A percentile compares a stretch with the other conserved stretches of the same genome.
Evolutionary conservation across 2,329 filamentous ascomycete genomes (phyloP).

Genomic region (Lizonia empirigonia): DNA sequence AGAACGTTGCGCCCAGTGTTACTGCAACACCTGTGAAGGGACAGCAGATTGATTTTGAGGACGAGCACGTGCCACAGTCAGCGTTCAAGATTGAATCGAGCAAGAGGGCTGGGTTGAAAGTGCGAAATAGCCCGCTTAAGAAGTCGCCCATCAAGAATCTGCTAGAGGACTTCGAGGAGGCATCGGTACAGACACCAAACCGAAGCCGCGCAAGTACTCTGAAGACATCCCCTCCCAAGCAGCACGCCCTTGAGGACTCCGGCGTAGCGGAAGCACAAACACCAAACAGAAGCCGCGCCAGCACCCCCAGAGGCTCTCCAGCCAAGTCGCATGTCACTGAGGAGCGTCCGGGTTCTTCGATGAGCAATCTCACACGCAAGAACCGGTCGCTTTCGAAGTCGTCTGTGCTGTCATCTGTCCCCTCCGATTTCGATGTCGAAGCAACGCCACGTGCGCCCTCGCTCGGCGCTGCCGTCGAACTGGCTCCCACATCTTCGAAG

Average conservation of each 20-base stretch:
- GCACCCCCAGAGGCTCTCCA: slow-evolving; percentile 24
- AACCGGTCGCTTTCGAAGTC: slow-evolving; percentile 38
- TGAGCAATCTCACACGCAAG: slow-evolving; percentile 34
- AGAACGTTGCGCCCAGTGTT: slow-evolving; percentile 29
- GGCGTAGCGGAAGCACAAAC: neutral
- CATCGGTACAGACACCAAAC: slow-evolving; percentile 11
- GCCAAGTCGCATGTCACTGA: slow-evolving; percentile 18
- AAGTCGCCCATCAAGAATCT: slow-evolving; percentile 38
- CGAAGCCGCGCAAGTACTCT: slow-evolving; percentile 9
- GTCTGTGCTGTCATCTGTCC: slow-evolving; percentile 29
- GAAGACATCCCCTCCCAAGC: slow-evolving; percentile 6
- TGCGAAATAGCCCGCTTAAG: slow-evolving; percentile 40
- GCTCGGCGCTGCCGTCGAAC: slow-evolving; percentile 19
- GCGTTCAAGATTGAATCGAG: slow-evolving; percentile 41
- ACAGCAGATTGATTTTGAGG: slow-evolving; percentile 22
- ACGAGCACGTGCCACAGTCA: slow-evolving; percentile 38
- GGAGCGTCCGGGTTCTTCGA: slow-evolving; percentile 34
- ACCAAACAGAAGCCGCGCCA: neutral
- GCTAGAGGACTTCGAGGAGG: slow-evolving; percentile 35
- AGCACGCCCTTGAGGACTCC: neutral
- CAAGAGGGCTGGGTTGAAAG: slow-evolving; percentile 35
- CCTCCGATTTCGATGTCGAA: slow-evolving; percentile 22
- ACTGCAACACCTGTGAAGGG: slow-evolving; percentile 35
- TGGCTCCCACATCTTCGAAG: slow-evolving; percentile 26
- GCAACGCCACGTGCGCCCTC: slow-evolving; percentile 20